A percentile compares a stretch with the other conserved stretches of the same genome.
Evolutionary conservation across 345 rosid species (phyloP).

Genomic region (Lenwebbia sp.): DNA sequence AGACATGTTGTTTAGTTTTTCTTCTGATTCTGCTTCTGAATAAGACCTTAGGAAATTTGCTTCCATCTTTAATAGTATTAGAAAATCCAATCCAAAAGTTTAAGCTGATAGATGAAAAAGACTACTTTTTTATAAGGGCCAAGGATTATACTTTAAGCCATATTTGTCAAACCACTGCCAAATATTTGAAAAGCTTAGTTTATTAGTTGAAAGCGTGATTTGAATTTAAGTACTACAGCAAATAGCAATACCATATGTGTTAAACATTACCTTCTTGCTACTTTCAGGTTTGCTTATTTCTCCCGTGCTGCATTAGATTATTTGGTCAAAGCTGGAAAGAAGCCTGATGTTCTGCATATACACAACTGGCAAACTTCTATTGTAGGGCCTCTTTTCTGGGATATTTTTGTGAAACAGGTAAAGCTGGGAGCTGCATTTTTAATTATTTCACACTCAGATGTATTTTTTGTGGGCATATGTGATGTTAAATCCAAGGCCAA

Average conservation of each 20-base stretch:
- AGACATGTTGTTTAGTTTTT: background rate
- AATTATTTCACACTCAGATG: background rate
- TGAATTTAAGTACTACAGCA: background rate
- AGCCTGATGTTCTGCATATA: conserved; percentile 78
- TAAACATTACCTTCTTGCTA: background rate
- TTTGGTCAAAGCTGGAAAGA: conserved; percentile 71
- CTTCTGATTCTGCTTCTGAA: background rate
- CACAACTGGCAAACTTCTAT: conserved; percentile 87
- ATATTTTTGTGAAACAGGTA: conserved; percentile 70
- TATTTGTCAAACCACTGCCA: background rate
- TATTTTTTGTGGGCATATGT: background rate
- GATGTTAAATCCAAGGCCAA: background rate
- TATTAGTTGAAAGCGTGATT: background rate
- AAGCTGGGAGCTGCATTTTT: background rate
- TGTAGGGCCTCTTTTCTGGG: conserved; percentile 89
- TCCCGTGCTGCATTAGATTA: conserved; percentile 87
- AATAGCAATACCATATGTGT: background rate
- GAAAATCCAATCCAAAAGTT: background rate
- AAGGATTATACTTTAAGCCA: background rate
- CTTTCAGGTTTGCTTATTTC: conserved; percentile 64
- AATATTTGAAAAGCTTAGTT: background rate
- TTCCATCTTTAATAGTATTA: background rate
- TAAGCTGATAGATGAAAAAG: background rate
- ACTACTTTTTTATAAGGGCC: background rate
- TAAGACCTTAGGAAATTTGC: background rate